phyloP scores from a whole-genome alignment of 2,329 filamentous ascomycete species.

The Lecanicillium sp. region DNA sequence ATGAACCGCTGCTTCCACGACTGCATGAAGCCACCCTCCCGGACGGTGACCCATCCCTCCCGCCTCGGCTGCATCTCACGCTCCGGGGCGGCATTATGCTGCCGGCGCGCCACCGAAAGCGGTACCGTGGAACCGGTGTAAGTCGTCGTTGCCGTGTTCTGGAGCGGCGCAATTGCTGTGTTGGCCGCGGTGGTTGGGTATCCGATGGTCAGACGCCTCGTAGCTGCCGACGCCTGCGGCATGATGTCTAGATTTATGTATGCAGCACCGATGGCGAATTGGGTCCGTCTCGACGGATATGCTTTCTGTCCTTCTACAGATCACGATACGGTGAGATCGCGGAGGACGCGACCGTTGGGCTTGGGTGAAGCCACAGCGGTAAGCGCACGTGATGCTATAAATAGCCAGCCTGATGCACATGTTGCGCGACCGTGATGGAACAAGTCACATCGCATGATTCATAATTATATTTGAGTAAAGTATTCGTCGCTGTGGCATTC shows the following conservation, averaged over 20 bases:
- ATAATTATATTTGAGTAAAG: no score
- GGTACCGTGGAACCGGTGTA: constrained; percentile 62
- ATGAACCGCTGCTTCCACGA: constrained; percentile 79
- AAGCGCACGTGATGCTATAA: constrained; percentile 8
- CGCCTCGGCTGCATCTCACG: constrained; percentile 61
- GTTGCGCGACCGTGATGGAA: no score
- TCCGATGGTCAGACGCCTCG: not conserved
- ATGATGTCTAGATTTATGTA: no score
- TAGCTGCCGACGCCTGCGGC: not conserved
- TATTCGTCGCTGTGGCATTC: no score
- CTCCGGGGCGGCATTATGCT: constrained; percentile 46
- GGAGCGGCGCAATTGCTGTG: constrained; percentile 60
- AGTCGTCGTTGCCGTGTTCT: constrained; percentile 51
- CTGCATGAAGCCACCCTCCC: constrained; percentile 75
- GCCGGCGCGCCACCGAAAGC: constrained; percentile 51
- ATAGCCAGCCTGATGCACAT: no score
- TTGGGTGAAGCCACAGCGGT: no score
- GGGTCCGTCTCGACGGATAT: no score
- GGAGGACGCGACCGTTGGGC: no score
- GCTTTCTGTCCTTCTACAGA: not conserved
- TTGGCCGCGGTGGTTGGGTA: constrained; percentile 38
- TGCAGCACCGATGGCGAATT: no score
- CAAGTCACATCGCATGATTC: no score
- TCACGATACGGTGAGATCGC: not conserved
- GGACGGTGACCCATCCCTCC: constrained; percentile 68